Percentiles rank a stretch among this genome's conserved stretches.
These are phyloP conservation scores for Phoenix dactylifera DNA, from an alignment of 176 grass and related monocot genomes.

Conservation along the genomic window DNA sequence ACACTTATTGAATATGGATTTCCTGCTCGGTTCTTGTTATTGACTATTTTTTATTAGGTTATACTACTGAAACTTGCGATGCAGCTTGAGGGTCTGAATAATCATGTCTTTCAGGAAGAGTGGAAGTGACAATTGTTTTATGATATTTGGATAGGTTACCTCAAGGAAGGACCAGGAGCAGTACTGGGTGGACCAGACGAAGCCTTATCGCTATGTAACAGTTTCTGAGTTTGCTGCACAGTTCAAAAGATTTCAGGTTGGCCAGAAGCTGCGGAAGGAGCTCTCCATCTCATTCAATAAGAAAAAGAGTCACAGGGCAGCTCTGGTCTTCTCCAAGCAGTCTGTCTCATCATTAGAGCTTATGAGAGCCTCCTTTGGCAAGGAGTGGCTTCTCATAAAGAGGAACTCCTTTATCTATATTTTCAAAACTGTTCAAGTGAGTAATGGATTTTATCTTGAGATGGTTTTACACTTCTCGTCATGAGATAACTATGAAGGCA, in stretches of 20 bases:
- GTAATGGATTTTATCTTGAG: no score
- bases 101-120: no score
- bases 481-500: no score
- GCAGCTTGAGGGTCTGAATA: no score
- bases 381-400: constrained; percentile 98
- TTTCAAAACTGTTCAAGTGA: constrained; percentile 80
- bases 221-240: constrained; percentile 48
- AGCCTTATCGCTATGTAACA: constrained; percentile 52
- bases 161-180: constrained; percentile 68
- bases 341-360: constrained; percentile 62
- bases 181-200: constrained; percentile 41
- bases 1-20: no score
- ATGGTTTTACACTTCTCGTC: no score
- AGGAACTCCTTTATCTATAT: constrained; percentile 95
- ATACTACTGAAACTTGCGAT: no score
- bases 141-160: constrained; percentile 32
- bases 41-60: no score
- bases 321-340: constrained; percentile 74
- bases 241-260: constrained; percentile 63
- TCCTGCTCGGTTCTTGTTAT: no score
- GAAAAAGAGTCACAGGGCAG: constrained; percentile 59
- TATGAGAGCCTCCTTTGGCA: constrained; percentile 70
- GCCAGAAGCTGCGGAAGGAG: constrained; percentile 49
- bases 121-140: no score
- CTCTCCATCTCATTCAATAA: constrained; percentile 33